phyloP scores from a whole-genome alignment of 371 early-diverging fungal species.

The Saksenaea oblongispora region DNA sequence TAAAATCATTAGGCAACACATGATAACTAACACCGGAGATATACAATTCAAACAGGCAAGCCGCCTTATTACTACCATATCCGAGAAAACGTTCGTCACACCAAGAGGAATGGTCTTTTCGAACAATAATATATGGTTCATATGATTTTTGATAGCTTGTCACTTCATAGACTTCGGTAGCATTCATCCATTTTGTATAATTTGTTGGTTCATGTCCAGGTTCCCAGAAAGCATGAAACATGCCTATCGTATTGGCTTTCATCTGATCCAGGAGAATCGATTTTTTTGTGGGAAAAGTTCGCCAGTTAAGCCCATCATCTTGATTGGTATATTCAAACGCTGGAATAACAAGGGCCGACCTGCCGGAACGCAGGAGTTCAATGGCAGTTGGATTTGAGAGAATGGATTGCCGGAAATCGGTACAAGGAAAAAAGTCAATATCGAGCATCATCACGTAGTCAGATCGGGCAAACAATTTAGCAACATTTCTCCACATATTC shows the following conservation, averaged over 20 bases:
- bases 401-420: constrained; percentile 48
- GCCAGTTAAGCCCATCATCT: constrained; percentile 51
- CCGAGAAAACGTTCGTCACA: constrained; percentile 69
- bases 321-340: constrained; percentile 61
- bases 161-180: constrained; percentile 50
- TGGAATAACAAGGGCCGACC: constrained; percentile 54
- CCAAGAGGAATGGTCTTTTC: constrained; percentile 57
- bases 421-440: constrained; percentile 63
- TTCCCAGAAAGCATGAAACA: constrained; percentile 58
- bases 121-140: constrained; percentile 62
- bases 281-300: constrained; percentile 53
- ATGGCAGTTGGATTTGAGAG: constrained; percentile 38
- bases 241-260: constrained; percentile 41
- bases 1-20: constrained; percentile 60
- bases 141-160: constrained; percentile 58
- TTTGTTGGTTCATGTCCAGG: constrained; percentile 62
- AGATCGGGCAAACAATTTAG: constrained; percentile 60
- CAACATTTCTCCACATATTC: constrained; percentile 66
- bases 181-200: constrained; percentile 49
- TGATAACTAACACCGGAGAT: constrained; percentile 62
- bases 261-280: constrained; percentile 31
- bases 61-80: constrained; percentile 70
- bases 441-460: constrained; percentile 65
- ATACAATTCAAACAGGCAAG: constrained; percentile 64
- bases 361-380: constrained; percentile 33